Conservation (phyloP, 805 yeast genomes). For the Henningerozyma blattae region DNA sequence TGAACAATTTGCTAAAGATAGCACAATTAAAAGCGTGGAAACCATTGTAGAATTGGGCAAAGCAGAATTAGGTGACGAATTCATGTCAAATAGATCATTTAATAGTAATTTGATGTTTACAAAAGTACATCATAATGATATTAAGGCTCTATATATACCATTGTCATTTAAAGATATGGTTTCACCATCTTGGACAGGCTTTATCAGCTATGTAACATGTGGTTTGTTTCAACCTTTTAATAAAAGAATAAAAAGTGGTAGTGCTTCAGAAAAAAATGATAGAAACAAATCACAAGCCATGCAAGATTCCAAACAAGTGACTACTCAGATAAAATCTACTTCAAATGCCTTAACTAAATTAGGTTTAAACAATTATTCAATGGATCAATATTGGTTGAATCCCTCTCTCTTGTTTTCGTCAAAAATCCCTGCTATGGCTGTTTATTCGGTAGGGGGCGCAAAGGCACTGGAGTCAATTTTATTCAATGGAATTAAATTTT, state of each 20-base stretch:
- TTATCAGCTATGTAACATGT: conserved; percentile 28
- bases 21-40: conserved; percentile 50
- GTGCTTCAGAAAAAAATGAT: neutral
- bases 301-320: conserved; percentile 1
- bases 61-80: conserved; percentile 49
- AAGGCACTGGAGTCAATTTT: conserved; percentile 27
- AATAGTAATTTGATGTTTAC: conserved; percentile 75
- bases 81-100: conserved; percentile 46
- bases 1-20: conserved; percentile 55
- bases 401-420: conserved; percentile 26
- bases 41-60: conserved; percentile 53
- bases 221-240: conserved; percentile 20
- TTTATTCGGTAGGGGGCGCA: conserved; percentile 29
- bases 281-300: neutral
- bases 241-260: neutral
- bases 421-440: conserved; percentile 22
- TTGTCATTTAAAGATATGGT: conserved; percentile 64
- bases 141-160: conserved; percentile 44
- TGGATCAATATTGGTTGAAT: conserved; percentile 18
- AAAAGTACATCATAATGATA: conserved; percentile 49
- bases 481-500: conserved; percentile 26
- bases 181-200: conserved; percentile 61
- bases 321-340: conserved; percentile 2
- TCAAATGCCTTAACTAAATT: conserved; percentile 3
- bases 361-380: conserved; percentile 14